Evolutionary conservation across 495 filamentous ascomycete genomes (phyloP), one percentile per base, ranked within the genome.

Genomic region (Penicillium ochrochloron): DNA sequence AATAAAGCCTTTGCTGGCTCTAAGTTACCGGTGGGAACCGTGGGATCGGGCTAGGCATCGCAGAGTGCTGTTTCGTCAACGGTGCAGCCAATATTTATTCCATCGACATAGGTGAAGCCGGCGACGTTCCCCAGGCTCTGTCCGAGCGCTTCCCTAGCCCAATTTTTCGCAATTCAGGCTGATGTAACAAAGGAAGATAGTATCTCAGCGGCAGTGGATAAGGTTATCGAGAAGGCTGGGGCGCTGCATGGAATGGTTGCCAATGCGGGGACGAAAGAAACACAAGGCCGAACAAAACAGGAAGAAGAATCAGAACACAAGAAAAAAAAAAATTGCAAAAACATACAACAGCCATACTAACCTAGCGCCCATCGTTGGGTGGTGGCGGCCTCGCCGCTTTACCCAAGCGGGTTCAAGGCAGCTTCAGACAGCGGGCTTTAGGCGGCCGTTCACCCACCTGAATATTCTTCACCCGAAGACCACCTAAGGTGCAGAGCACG

Each of bases 191-290:
- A 72, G 17, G 75, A 81, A 60, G 63, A 67, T 10, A 77, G 65
- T 52, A 73, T 82, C 21, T 68, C 71, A 0, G 66, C 71, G 2
- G 76, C 78, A 9, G 68, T 82, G 11, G 76, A 80, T 60, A 55
- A 68, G 12, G 76, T 81, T 37, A 67, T 80, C 15, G 69, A 64
- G 15, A 66, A 71, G 15, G 70, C 71, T 19, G 76, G 74, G 25
- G 70, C 68, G 3, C 61, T 79, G 21, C 75, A 80, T 54, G 76
- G 76, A 27, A 74, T 78, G 69, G 72, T 80, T 21, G 73, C 67
- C 29, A 80, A 78, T 35, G 78, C 80, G 6, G 78, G 80, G n/a
- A n/a, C 75, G 76, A 59, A 82, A 78, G 11, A 75, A 81, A 35
- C 80, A 81, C 62, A 77, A 79, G 59, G 73, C 78, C 0, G 78